A percentile compares a stretch with the other conserved stretches of the same genome.
Evolutionary conservation across 768 basidiomycete species (phyloP).

Genomic region (Podaxis sp.): DNA sequence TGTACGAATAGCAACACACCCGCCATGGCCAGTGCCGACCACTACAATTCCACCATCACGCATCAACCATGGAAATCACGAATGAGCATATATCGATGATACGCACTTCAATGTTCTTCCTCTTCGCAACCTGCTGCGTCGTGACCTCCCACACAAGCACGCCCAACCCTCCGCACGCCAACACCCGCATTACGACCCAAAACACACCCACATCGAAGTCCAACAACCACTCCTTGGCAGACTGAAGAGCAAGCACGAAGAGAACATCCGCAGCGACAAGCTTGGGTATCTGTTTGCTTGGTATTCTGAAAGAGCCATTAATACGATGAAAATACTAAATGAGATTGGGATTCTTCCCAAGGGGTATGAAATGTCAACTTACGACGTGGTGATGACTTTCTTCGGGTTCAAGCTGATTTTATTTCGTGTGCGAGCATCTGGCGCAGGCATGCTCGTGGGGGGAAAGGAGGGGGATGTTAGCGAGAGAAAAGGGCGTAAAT

Average conservation of each 20-base stretch:
- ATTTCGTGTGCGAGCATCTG: constrained; percentile 66
- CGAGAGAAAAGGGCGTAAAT: constrained; percentile 6
- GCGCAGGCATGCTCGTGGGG: constrained; percentile 50
- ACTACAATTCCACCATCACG: constrained; percentile 39
- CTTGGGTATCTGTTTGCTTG: constrained; percentile 50
- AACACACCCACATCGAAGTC: constrained; percentile 68
- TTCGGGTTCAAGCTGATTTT: constrained; percentile 63
- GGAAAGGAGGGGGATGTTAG: constrained; percentile 14
- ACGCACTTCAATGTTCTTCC: constrained; percentile 60
- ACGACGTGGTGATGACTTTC: constrained; percentile 56
- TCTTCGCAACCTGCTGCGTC: constrained; percentile 53
- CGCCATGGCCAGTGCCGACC: constrained; percentile 68
- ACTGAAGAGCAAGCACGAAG: constrained; percentile 61
- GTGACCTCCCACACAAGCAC: constrained; percentile 59
- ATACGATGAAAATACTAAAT: constrained; percentile 10
- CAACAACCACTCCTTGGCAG: constrained; percentile 67
- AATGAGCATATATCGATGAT: not conserved
- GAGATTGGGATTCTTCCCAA: not conserved
- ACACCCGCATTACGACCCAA: constrained; percentile 73
- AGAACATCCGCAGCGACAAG: constrained; percentile 62
- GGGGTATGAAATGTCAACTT: constrained; percentile 25
- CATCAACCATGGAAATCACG: constrained; percentile 12
- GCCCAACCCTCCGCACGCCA: constrained; percentile 71
- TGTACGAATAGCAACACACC: constrained; percentile 70
- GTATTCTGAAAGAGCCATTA: constrained; percentile 39